Base-by-base conservation (phyloP, 2,329 filamentous ascomycete genomes). In the Stachybotrys chartarum region DNA sequence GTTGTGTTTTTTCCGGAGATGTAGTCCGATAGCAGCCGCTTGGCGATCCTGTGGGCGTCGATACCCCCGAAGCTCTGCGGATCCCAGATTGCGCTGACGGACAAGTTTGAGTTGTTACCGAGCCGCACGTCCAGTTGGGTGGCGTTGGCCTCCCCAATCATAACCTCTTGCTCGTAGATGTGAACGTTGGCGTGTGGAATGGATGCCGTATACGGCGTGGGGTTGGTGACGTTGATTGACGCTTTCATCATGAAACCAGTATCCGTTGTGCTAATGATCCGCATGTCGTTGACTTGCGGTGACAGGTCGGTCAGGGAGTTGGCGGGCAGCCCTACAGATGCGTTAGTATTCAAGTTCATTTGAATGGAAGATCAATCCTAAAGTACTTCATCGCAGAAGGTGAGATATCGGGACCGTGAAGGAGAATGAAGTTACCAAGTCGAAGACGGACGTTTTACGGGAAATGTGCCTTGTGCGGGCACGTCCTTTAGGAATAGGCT, bases 361-460 rank as follows among this genome's bases (percentile, higher is more conserved):
- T 54, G 53, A 56, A 55, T 57, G 57, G 57, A 59, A 66, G 64
- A 59, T 52, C 62, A 58, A 57, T 61, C 59, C 65, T 60, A 53
- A 62, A 64, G 60, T 71, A 69, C 66, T 64, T 68, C 56, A 57
- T 55, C 56, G 63, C 60, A 47, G 17, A 10, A 17, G 16, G 45
- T 47, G 45, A n/a, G n/a, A 47, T 47, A 5, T 24, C 16, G 45
- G 10, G 16, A 47, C 18, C 45, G 45, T 62, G 61, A 59, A 64
- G 56, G 55, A 58, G 59, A 56, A 57, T 56, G 58, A 60, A 57
- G 63, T 63, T 69, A 71, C 66, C 68, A 69, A 76, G 80, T 76
- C 73, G 78, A 79, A 73, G 78, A 90, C 92, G 85, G 87, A 96
- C 91, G 89, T 83, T 96, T 95, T 77, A 97, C 84, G 73, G 89